A percentile compares a stretch with the other conserved stretches of the same genome.
Conservation (phyloP, 306 rosid genomes). For the Gastrolobium bilobum region DNA sequence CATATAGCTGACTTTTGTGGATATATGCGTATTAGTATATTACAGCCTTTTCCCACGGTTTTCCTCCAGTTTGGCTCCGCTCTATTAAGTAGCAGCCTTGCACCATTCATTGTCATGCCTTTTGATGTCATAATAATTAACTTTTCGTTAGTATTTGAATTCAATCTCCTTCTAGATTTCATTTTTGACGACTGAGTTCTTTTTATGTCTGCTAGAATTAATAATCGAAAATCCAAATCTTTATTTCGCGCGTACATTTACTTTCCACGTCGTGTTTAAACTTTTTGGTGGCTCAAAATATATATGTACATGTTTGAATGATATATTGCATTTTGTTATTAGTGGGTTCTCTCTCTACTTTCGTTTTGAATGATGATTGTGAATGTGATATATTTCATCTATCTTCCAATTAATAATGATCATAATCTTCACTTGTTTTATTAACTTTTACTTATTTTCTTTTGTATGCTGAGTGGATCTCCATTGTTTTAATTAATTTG, state of each 20-base stretch:
- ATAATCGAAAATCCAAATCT: constrained; percentile 23
- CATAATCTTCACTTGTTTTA: not conserved
- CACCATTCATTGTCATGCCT: not conserved
- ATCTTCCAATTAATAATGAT: not conserved
- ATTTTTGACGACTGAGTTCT: constrained; percentile 28
- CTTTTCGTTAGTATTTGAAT: constrained; percentile 31
- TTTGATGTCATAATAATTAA: not conserved
- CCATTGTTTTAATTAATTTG: constrained; percentile 5
- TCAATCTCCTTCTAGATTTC: constrained; percentile 31
- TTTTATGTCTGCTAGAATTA: constrained; percentile 16
- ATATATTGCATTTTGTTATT: not conserved
- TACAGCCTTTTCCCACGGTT: not conserved
- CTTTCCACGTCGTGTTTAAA: constrained; percentile 38
- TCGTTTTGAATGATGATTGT: constrained; percentile 3
- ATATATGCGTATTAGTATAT: constrained; percentile 29
- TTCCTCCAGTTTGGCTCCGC: constrained; percentile 16
- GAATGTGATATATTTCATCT: not conserved
- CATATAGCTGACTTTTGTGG: constrained; percentile 55
- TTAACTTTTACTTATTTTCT: constrained; percentile 13
- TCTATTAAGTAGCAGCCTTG: constrained; percentile 24
- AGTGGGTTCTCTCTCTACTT: not conserved
- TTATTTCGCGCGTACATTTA: not conserved
- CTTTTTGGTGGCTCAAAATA: not conserved
- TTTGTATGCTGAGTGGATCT: constrained; percentile 23
- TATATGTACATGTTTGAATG: too few relatives aligned